Conservation (phyloP, 495 filamentous ascomycete species). For the Annulohypoxylon bovei region DNA sequence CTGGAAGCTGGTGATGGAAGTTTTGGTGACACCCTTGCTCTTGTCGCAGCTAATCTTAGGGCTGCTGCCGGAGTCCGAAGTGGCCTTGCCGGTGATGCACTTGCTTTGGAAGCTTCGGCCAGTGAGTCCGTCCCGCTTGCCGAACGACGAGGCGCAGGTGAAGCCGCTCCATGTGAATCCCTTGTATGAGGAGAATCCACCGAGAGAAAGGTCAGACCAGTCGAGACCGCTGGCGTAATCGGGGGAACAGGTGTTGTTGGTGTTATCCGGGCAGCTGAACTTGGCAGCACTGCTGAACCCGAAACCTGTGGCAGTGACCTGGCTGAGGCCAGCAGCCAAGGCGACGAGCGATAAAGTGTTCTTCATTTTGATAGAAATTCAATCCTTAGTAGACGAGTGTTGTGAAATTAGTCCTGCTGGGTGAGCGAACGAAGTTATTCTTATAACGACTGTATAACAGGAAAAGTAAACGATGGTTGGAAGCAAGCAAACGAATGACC, state of each 20-base stretch:
- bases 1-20: conserved; percentile 79
- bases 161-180: conserved; percentile 79
- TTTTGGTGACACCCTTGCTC: conserved; percentile 63
- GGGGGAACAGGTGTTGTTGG: conserved; percentile 77
- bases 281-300: conserved; percentile 67
- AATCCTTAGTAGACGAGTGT: conserved; percentile 15
- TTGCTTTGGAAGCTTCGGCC: conserved; percentile 62
- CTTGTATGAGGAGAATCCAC: conserved; percentile 73
- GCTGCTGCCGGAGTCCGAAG: conserved; percentile 56
- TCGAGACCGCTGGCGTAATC: conserved; percentile 74
- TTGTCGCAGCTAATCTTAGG: conserved; percentile 67
- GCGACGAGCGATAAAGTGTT: conserved; percentile 59
- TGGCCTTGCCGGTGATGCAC: conserved; percentile 71
- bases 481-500: conserved; percentile 68
- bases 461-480: conserved; percentile 48
- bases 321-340: conserved; percentile 64
- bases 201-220: conserved; percentile 70
- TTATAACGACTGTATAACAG: conserved; percentile 42
- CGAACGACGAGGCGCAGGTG: conserved; percentile 66
- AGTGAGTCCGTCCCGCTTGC: conserved; percentile 58
- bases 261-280: conserved; percentile 76
- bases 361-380: conserved; percentile 57
- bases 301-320: conserved; percentile 63
- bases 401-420: conserved; percentile 37
- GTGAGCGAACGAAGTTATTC: conserved; percentile 44